Conservation (phyloP, 768 basidiomycete genomes). For the Clavulina sp. region DNA sequence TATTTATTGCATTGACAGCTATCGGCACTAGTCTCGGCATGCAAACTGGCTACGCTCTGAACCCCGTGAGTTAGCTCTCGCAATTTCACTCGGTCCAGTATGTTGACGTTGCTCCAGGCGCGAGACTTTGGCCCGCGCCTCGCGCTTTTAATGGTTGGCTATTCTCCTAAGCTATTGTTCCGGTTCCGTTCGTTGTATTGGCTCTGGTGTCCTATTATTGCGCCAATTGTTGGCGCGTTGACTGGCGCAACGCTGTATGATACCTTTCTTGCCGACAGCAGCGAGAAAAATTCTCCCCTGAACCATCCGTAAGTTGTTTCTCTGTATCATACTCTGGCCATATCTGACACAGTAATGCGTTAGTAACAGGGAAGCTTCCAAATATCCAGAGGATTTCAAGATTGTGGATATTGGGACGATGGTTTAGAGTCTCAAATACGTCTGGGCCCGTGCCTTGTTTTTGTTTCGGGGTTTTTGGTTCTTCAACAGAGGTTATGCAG, state of each 20-base stretch:
- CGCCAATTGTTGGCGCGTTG: slow-evolving; percentile 30
- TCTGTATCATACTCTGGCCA: too few species aligned
- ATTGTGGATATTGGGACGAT: too few species aligned
- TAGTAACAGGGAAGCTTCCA: too few species aligned
- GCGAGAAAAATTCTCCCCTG: slow-evolving; percentile 26
- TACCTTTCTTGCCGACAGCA: slow-evolving; percentile 34
- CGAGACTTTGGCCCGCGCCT: slow-evolving; percentile 56
- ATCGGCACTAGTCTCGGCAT: slow-evolving; percentile 41
- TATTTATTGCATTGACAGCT: slow-evolving; percentile 41
- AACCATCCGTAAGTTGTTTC: slow-evolving; percentile 1
- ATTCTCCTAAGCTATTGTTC: background rate
- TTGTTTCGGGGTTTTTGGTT: too few species aligned
- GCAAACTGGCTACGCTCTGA: slow-evolving; percentile 50
- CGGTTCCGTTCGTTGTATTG: slow-evolving; percentile 37
- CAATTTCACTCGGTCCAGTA: background rate
- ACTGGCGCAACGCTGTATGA: slow-evolving; percentile 40
- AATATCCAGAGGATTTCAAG: too few species aligned
- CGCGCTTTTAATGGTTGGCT: slow-evolving; percentile 56
- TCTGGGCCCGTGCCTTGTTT: too few species aligned
- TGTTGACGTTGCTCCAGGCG: slow-evolving; percentile 25
- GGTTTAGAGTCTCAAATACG: too few species aligned
- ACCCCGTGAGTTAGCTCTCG: slow-evolving; percentile 26
- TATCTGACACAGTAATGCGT: too few species aligned
- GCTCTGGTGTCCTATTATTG: slow-evolving; percentile 41
- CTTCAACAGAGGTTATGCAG: too few species aligned